A percentile compares a stretch with the other conserved stretches of the same genome.
Evolutionary conservation across 208 protist genomes (phyloP).

Genomic region (Wallacemonas sp.): DNA sequence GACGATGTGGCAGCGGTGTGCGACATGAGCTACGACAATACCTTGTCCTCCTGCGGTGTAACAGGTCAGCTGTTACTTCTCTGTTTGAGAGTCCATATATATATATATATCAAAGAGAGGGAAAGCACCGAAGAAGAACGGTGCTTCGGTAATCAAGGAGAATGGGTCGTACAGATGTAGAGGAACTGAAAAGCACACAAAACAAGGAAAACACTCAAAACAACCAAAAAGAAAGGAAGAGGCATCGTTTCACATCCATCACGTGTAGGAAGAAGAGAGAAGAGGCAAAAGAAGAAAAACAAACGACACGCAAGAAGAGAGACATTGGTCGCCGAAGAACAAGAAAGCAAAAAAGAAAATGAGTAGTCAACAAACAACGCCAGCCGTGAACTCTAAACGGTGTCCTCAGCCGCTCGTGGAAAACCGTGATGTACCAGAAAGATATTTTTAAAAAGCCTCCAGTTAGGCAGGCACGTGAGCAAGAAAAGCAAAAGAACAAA

Average conservation of each 20-base stretch:
- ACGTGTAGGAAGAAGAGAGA: slow-evolving; percentile 14
- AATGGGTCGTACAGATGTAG: no score
- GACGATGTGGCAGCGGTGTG: no score
- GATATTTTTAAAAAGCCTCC: no score
- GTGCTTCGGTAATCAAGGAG: no score
- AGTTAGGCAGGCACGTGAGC: no score
- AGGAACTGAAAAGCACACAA: slow-evolving; percentile 11
- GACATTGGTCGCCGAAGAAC: not conserved
- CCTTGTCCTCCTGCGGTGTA: no score
- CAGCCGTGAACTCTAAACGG: no score
- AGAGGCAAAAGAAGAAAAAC: not conserved
- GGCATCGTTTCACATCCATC: not conserved
- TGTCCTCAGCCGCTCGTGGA: no score
- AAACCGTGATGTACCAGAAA: slow-evolving; percentile 3
- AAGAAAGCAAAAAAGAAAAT: slow-evolving; percentile 12
- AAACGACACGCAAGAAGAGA: slow-evolving; percentile 9
- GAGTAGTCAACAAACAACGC: slow-evolving; percentile 12
- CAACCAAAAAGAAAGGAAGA: slow-evolving; percentile 4
- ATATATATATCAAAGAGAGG: no score
- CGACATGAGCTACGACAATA: no score
- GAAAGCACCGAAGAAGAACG: slow-evolving; percentile 12
- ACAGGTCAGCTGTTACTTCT: no score
- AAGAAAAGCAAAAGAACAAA: not conserved
- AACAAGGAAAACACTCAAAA: slow-evolving; percentile 15
- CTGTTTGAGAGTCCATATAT: no score